A percentile compares a stretch with the other conserved stretches of the same genome.
Evolutionary conservation across 2,329 filamentous ascomycete species (phyloP).

Genomic region (Hirsutella thompsonii): DNA sequence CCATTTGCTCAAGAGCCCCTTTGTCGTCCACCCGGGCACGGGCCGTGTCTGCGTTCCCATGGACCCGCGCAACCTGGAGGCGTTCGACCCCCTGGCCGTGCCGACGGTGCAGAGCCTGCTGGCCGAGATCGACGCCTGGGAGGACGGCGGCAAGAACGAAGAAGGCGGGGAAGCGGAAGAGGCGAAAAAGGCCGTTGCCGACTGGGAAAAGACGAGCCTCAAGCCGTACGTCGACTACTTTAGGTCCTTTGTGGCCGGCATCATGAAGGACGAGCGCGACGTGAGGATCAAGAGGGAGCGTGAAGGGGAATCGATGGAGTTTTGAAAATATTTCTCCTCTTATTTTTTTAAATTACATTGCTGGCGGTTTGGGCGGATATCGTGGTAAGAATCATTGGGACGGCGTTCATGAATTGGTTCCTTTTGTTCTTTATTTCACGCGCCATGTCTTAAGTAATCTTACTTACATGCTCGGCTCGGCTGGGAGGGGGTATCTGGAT

Average conservation of each 20-base stretch:
- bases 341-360: background rate
- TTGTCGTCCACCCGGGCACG: conserved; percentile 91
- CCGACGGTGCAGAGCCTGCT: conserved; percentile 78
- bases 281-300: conserved; percentile 41
- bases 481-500: too few relatives aligned
- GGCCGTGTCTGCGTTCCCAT: conserved; percentile 94
- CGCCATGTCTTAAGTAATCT: too few relatives aligned
- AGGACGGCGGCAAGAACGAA: conserved; percentile 30
- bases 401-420: too few relatives aligned
- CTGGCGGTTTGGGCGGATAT: background rate
- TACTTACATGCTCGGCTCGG: too few relatives aligned
- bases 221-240: conserved; percentile 91
- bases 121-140: conserved; percentile 76
- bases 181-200: conserved; percentile 39
- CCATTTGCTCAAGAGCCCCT: conserved; percentile 93
- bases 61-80: conserved; percentile 56
- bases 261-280: conserved; percentile 66
- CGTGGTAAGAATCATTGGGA: too few relatives aligned
- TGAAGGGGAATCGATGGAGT: conserved; percentile 39
- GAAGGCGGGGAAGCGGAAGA: conserved; percentile 16
- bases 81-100: conserved; percentile 79
- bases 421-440: too few relatives aligned
- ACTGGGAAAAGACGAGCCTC: conserved; percentile 95
- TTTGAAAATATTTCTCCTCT: conserved; percentile 18
- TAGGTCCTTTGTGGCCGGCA: conserved; percentile 59